Evolutionary conservation across 2,329 filamentous ascomycete species (phyloP), one percentile per base, ranked within the genome.

Genomic region (Talaromyces sp.): DNA sequence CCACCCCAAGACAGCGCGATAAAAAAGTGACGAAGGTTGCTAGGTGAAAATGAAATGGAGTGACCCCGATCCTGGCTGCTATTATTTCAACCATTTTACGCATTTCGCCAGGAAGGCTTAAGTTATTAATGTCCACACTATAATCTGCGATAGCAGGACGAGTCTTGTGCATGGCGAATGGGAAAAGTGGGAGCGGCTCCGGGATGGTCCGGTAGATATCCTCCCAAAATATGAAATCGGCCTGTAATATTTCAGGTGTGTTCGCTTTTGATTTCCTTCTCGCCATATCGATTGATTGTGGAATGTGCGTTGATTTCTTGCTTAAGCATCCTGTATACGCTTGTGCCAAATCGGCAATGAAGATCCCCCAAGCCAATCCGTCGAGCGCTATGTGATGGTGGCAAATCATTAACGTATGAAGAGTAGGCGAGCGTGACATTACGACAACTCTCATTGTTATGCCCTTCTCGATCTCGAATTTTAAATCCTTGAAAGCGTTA

Each of bases 351-450:
- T 66, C 64, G 27, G 37, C 3, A 19, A 66, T 31, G 22, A 85
- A 70, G 3, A 83, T 64, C 3, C 78, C 63, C 2, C 76, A 74
- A 50, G 80, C 80, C 41, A 77, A 59, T 1, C 79, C 81, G 64
- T 86, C 84, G 72, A 85, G 75, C 41, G 73, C 68, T 37, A 85
- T 84, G 67, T 85, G 82, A 62, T 84, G 83, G 49, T 73, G 74
- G 0, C 70, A 69, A 17, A 85, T 25, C 0, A 86, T n/a, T 5
- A 84, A 66, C 62, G 70, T 78, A 66, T 82, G 77, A 0, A 66
- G 45, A 0, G 67, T 69, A 2, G 71, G 65, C 0, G 73, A 74
- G 11, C 73, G 69, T 0, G 78, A 70, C 3, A 85, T 69, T 0
- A 83, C 69, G 0, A 49, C 9, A 0, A 69, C 39, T 2, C 61